A percentile compares a stretch with the other conserved stretches of the same genome.
These are phyloP conservation scores for Ophiocordyceps unilateralis DNA, from an alignment of 2,329 filamentous ascomycete species.

Conservation along the genomic window DNA sequence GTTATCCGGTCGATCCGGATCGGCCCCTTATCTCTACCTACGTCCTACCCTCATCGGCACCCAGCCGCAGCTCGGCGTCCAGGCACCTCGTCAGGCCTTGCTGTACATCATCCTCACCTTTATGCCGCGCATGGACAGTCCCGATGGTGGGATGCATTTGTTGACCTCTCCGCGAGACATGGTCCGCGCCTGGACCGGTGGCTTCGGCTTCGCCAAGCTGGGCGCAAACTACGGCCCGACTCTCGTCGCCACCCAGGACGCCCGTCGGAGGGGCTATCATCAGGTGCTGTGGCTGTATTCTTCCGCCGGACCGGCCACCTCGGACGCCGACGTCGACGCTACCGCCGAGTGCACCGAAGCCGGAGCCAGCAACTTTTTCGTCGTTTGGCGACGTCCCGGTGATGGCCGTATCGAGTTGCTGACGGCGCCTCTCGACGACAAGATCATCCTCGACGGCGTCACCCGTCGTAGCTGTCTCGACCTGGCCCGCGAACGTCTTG, in stretches of 20 bases:
- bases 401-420: conserved; percentile 45
- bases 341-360: conserved; percentile 72
- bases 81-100: conserved; percentile 64
- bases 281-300: conserved; percentile 87
- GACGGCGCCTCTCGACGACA: conserved; percentile 68
- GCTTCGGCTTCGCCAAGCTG: conserved; percentile 82
- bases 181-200: conserved; percentile 83
- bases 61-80: conserved; percentile 63
- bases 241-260: conserved; percentile 62
- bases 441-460: conserved; percentile 74
- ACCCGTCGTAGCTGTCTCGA: conserved; percentile 70
- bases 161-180: conserved; percentile 67
- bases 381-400: conserved; percentile 48
- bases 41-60: conserved; percentile 78
- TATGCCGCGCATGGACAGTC: conserved; percentile 39
- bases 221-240: conserved; percentile 87
- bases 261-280: conserved; percentile 55
- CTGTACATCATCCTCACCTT: conserved; percentile 64
- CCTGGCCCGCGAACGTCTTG: conserved; percentile 46
- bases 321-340: background rate
- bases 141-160: conserved; percentile 47
- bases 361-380: conserved; percentile 82
- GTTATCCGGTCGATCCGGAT: conserved; percentile 49
- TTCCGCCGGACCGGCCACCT: background rate
- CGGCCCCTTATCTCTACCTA: conserved; percentile 64